Base-by-base conservation (phyloP, 2,329 filamentous ascomycete genomes). In the Macroventuria anomochaeta region DNA sequence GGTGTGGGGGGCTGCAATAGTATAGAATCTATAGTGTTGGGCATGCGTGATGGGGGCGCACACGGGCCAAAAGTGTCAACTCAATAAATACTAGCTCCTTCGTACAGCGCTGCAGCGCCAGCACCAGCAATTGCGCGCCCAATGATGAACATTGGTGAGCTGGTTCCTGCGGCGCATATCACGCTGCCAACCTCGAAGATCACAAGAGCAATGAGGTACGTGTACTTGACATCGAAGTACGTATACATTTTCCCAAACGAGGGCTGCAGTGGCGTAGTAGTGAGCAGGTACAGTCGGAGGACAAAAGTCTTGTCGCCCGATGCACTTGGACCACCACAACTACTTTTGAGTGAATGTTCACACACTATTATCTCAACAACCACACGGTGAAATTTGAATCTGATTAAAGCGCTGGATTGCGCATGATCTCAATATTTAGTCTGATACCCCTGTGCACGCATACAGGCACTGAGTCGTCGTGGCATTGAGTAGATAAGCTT, bases 201-300 rank as follows among this genome's bases (percentile, higher is more conserved):
- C 1, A 73, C n/a, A 23, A 86, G 73, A 36, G 77, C 69, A 49
- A 75, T 69, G 5, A 85, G 72, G 63, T 81, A 86, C 1, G 76
- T 77, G 43, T 73, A 81, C 60, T 81, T 81, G 53, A 84, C 76
- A 11, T 78, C 72, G 59, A 85, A 85, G 67, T 81, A 83, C 43
- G 83, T 86, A 7, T 85, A 89, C 2, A 87, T 83, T 71, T 81
- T 81, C 21, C 78, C 81, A 34, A 76, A 81, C 1, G 76, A 76
- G 4, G 79, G 79, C 51, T 80, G 79, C 0, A 76, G 57, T 1
- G 74, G 65, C 31, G 72, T 75, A 6, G 72, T 79, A 3, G 77
- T 69, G 61, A 81, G 53, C 60, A 84, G 69, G 80, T 85, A n/a
- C n/a, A n/a, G n/a, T n/a, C n/a, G n/a, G n/a, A n/a, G n/a, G n/a